phyloP scores from a whole-genome alignment of 192 early-diverging fungal species.

The Funneliformis mosseae region DNA sequence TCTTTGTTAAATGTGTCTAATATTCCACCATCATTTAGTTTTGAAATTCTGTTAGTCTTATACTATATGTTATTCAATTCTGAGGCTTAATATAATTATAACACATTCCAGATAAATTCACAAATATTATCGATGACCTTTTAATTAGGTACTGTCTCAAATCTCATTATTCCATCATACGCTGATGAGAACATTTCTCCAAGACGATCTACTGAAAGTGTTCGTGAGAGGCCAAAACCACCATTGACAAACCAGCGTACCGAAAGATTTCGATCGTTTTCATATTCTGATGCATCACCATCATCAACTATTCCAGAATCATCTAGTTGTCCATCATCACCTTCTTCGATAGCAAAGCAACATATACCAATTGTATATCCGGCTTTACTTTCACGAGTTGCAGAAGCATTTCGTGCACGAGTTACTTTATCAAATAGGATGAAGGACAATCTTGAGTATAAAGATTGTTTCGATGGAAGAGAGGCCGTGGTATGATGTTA shows the following conservation, averaged over 20 bases:
- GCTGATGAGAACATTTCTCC: neutral
- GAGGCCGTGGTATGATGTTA: constrained; percentile 76
- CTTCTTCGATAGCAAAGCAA: constrained; percentile 19
- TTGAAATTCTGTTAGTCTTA: neutral
- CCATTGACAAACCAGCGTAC: neutral
- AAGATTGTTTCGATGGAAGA: constrained; percentile 81
- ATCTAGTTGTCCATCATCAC: constrained; percentile 20
- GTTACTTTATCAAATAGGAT: constrained; percentile 63
- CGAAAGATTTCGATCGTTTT: constrained; percentile 33
- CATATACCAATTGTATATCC: constrained; percentile 64
- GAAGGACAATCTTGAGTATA: constrained; percentile 82
- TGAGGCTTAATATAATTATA: neutral
- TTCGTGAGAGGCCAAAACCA: constrained; percentile 37
- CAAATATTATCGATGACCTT: constrained; percentile 19
- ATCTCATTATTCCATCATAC: constrained; percentile 18
- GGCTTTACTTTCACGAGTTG: constrained; percentile 72
- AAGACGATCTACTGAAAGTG: constrained; percentile 36
- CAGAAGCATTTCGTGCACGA: constrained; percentile 61
- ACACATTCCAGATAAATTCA: constrained; percentile 13
- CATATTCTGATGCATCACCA: constrained; percentile 35
- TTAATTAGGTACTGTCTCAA: constrained; percentile 19
- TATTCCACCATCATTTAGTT: too few species aligned
- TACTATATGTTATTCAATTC: neutral
- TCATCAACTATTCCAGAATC: constrained; percentile 9
- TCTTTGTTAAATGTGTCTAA: neutral